Evolutionary conservation across 805 yeast genomes (phyloP).

Genomic region (Teunomyces cretensis): DNA sequence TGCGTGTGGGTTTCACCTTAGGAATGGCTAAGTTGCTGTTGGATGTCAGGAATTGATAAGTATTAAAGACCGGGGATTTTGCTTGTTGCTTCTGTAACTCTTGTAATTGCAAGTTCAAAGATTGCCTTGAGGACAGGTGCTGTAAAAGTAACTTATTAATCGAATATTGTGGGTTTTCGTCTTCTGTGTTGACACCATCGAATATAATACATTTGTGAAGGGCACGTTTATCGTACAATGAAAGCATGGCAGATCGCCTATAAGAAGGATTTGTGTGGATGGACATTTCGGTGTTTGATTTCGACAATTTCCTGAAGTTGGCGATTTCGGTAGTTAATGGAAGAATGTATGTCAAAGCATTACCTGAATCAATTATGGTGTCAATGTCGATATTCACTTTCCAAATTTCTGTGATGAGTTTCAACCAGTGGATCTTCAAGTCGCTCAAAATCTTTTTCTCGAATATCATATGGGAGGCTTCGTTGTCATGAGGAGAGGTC

Average conservation of each 20-base stretch:
- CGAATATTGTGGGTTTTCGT: slow-evolving; percentile 40
- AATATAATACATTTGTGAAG: slow-evolving; percentile 35
- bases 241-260: slow-evolving; percentile 46
- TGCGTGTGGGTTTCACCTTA: not conserved
- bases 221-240: slow-evolving; percentile 38
- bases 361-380: slow-evolving; percentile 8
- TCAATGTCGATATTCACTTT: slow-evolving; percentile 21
- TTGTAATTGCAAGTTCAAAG: slow-evolving; percentile 29
- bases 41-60: slow-evolving; percentile 1
- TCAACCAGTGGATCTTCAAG: slow-evolving; percentile 43
- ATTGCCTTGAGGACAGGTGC: slow-evolving; percentile 36
- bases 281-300: slow-evolving; percentile 36
- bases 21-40: not conserved
- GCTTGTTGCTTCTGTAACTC: slow-evolving; percentile 18
- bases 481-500: slow-evolving; percentile 4
- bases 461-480: slow-evolving; percentile 22
- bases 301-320: slow-evolving; percentile 21
- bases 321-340: slow-evolving; percentile 28
- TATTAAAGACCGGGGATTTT: slow-evolving; percentile 7
- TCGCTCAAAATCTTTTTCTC: slow-evolving; percentile 38
- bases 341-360: slow-evolving; percentile 18
- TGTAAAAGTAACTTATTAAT: slow-evolving; percentile 37
- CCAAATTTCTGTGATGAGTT: slow-evolving; percentile 34
- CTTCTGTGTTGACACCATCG: slow-evolving; percentile 21
- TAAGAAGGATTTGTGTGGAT: slow-evolving; percentile 45